Evolutionary conservation across 2,329 filamentous ascomycete species (phyloP), one percentile per base, ranked within the genome.

Genomic region (Colletotrichum theobromicola): DNA sequence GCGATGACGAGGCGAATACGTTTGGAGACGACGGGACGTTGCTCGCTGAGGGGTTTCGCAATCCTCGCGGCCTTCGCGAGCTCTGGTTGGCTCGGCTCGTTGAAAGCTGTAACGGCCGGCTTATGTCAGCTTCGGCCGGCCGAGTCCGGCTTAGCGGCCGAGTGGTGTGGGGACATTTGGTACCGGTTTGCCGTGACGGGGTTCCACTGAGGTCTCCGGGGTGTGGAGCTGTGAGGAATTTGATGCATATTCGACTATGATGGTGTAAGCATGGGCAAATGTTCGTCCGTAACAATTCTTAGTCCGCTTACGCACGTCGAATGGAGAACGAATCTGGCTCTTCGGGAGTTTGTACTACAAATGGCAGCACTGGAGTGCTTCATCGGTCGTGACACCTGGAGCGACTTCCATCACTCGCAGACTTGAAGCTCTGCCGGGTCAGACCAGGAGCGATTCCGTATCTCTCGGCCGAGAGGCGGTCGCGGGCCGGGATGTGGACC

Each of bases 41-140:
- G 46, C 46, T 32, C 32, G 57, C 15, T 69, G 70, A 69, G 70
- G 70, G 70, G 55, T 57, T 34, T 68, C 42, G 12, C 30, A 55
- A 32, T 21, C 37, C 53, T 34, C 63, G 53, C 30, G 28, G 24
- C 21, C 13, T 21, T 60, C 6, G 13, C 63, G 18, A 24, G 7
- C 28, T 32, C 57, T 60, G 57, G 57, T 35, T 60, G 57, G 57
- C 57, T 34, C 57, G 57, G 57, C 32, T 60, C 30, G n/a, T 61
- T 32, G 0, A 7, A 61, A 21, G 9, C 30, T 34, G 57, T 34
- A 30, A 21, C 57, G 57, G 30, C 57, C 57, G 57, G 57, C 57
- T 61, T 35, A 61, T 61, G 18, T 61, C n/a, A 61, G 26, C 30
- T 5, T 34, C 30, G 28, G 28, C 57, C 28, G 28, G 57, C 57